Conservation (phyloP, 2,329 filamentous ascomycete genomes). For the Alternaria longipes region DNA sequence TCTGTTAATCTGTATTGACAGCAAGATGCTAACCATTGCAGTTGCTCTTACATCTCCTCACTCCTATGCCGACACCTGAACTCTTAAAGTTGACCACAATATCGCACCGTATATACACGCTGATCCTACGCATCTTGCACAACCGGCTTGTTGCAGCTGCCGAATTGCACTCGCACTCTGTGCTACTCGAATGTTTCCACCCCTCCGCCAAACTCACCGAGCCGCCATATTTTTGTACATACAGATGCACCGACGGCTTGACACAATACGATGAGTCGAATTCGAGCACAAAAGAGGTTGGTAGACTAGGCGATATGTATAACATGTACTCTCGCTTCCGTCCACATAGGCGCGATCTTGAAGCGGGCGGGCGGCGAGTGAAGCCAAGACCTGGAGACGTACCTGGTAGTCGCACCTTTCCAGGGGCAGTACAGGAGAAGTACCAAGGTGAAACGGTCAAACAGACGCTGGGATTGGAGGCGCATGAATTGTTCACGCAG, state of each 20-base stretch:
- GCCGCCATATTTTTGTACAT: constrained; percentile 74
- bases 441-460: constrained; percentile 59
- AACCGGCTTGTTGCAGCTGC: constrained; percentile 69
- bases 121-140: constrained; percentile 71
- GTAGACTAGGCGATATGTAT: constrained; percentile 59
- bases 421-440: constrained; percentile 37
- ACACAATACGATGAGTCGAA: constrained; percentile 53
- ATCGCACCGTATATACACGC: constrained; percentile 69
- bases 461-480: constrained; percentile 72
- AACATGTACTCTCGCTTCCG: constrained; percentile 75
- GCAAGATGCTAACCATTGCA: constrained; percentile 31
- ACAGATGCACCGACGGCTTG: constrained; percentile 71
- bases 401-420: constrained; percentile 55
- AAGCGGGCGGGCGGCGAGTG: constrained; percentile 47
- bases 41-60: constrained; percentile 57
- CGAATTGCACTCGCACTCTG: constrained; percentile 67
- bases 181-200: constrained; percentile 82
- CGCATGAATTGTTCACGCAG: constrained; percentile 77
- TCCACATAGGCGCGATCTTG: constrained; percentile 67
- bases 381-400: constrained; percentile 58
- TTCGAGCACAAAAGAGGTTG: constrained; percentile 33
- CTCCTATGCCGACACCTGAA: constrained; percentile 52
- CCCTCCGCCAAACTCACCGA: constrained; percentile 74
- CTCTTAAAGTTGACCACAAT: constrained; percentile 65
- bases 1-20: background rate